Base-by-base conservation (phyloP, 441 rosid species). In the Gossypium davidsonii region DNA sequence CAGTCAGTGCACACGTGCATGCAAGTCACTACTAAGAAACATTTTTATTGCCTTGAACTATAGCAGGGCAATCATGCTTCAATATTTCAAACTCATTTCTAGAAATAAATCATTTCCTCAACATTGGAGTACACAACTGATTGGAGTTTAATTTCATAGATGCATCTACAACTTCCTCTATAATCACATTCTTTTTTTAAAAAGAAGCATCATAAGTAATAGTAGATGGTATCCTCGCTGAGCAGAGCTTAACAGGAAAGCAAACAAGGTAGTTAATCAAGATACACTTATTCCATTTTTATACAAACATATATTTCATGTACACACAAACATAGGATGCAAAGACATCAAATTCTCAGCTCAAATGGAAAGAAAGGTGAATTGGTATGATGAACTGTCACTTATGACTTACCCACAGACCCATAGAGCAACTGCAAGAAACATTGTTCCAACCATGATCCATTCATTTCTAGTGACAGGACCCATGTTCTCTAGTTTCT, bases 401-500 rank as follows among this genome's bases (percentile, higher is more conserved):
- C 93, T 82, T 49, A 49, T n/a, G 55, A 49, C 55, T 53, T 79
- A 94, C 98, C 98, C 98, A 69, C 71, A 87, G 63, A 94, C 85
- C 97, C 97, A 94, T 70, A 94, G 83, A 78, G 96, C 84, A 75
- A 94, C 97, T 3, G 98, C 97, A 78, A 94, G 91, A 75, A 92
- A 72, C 98, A 92, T 94, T 44, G 97, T 92, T 52, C 86, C 82
- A 34, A 94, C 90, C 98, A 94, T 92, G 74, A 85, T 63, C 93
- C 92, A 92, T 74, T 94, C 98, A 71, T 87, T 90, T 84, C 74
- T 86, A 23, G 91, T 81, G 62, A 94, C 90, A 57, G 96, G 93
- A 20, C 98, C 97, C 96, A 92, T 92, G 57, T 53, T 66, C 82
- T 90, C 81, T 75, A 92, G 90, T 48, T 91, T 94, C 79, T 83